A percentile compares a stretch with the other conserved stretches of the same genome.
These are phyloP conservation scores for Inonotus obliquus DNA, from an alignment of 1,284 basidiomycete genomes.

Conservation along the genomic window DNA sequence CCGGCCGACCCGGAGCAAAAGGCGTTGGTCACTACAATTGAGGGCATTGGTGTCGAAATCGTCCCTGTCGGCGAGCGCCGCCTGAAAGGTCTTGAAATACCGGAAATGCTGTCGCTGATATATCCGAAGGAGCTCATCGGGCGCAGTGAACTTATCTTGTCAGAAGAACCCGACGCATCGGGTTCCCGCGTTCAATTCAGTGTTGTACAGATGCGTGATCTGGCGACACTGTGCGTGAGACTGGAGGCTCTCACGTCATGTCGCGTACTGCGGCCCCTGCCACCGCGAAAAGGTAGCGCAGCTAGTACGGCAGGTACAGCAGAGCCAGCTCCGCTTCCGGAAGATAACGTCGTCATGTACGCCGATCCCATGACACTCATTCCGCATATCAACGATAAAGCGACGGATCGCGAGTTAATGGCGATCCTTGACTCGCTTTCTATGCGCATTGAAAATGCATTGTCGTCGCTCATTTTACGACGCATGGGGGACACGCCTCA, in stretches of 20 bases:
- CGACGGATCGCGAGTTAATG: constrained; percentile 73
- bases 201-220: constrained; percentile 72
- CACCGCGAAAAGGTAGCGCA: constrained; percentile 45
- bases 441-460: constrained; percentile 78
- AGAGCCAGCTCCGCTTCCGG: constrained; percentile 27
- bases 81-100: constrained; percentile 91
- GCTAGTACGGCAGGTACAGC: constrained; percentile 26
- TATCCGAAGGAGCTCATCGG: constrained; percentile 79
- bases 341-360: constrained; percentile 39
- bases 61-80: constrained; percentile 85
- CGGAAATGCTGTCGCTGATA: constrained; percentile 81
- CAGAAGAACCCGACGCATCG: constrained; percentile 39
- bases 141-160: constrained; percentile 56
- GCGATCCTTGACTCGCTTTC: constrained; percentile 72
- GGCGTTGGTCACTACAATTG: constrained; percentile 66
- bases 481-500: constrained; percentile 23
- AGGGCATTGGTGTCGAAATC: constrained; percentile 71
- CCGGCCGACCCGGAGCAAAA: constrained; percentile 45
- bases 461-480: constrained; percentile 49
- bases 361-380: constrained; percentile 65
- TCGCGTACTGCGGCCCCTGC: constrained; percentile 52
- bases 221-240: constrained; percentile 76
- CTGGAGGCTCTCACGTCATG: constrained; percentile 77
- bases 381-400: constrained; percentile 68
- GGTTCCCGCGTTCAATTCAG: constrained; percentile 63